Base-by-base conservation (phyloP, 352 stramenopile species). In the Pilasporangium apinafurcum region DNA sequence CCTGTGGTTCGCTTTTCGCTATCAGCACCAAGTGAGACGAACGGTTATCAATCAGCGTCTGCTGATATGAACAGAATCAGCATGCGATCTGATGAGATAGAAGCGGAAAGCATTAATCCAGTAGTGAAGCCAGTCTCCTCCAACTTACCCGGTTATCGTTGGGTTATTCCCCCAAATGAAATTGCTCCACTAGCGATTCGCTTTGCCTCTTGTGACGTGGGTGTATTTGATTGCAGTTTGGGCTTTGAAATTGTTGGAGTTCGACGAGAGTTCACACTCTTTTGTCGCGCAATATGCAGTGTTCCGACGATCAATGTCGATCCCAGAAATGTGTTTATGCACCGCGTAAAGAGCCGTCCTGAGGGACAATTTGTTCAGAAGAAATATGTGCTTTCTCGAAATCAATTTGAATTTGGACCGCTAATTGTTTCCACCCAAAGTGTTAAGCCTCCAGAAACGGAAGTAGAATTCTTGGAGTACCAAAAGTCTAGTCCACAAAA, bases 271-370 rank as follows among this genome's bases (percentile, higher is more conserved):
- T 91, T 95, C 42, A 75, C 61, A 9, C 65, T 98, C 3, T 83
- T 95, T 36, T 83, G 72, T 31, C 71, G 76, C 13, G 92, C 82
- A 9, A 65, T 68, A 0, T 95, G 90, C 36, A 63, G 67, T 5
- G 87, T 97, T 12, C 92, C 92, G n/a, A 81, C 72, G 13, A 96
- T 98, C 49, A 97, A 97, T 58, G 76, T 52, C 21, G 91, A 98
- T 42, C 91, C 91, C 8, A 66, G 87, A 28, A 97, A 96, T 48
- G 83, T 98, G 2, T 98, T 98, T 48, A 98, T 98, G 92, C 82
- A 74, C 33, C 80, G 92, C 12, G 59, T 96, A 13, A 97, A 97
- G 57, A 80, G 67, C 25, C 60, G 66, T 8, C 60, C 72, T 2
- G 82, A 92, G 17, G 47, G 61, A 6, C 48, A 57, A 8, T 76